A percentile compares a stretch with the other conserved stretches of the same genome.
These are phyloP conservation scores for Eimeria tenella DNA, from an alignment of 169 alveolate species.

Conservation along the genomic window DNA sequence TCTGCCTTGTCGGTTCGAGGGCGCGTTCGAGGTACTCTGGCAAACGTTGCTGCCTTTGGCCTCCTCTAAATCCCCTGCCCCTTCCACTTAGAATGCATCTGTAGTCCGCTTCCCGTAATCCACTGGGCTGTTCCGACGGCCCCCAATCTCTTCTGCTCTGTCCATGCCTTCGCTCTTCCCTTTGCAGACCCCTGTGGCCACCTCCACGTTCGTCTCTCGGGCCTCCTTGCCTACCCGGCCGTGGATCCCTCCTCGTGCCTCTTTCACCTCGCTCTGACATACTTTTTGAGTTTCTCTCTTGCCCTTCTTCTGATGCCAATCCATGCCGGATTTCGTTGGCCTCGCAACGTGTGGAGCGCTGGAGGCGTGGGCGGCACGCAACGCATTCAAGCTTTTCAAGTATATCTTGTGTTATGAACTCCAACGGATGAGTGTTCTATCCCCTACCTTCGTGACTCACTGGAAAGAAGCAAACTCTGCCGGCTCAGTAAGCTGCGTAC, in stretches of 20 bases:
- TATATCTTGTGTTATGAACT: too few species aligned
- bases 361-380: neutral
- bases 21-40: conserved; percentile 69
- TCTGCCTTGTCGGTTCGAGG: conserved; percentile 49
- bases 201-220: conserved; percentile 4
- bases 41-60: conserved; percentile 32
- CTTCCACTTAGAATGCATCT: conserved; percentile 41
- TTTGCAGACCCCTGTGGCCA: conserved; percentile 21
- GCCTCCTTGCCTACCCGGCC: neutral
- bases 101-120: neutral
- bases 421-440: too few species aligned
- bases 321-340: neutral
- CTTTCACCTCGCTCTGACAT: conserved; percentile 48
- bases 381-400: neutral
- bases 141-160: conserved; percentile 14
- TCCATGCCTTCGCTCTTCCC: conserved; percentile 53
- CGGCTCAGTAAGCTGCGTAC: too few species aligned
- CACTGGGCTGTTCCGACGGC: neutral
- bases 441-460: too few species aligned
- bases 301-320: neutral
- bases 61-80: conserved; percentile 58
- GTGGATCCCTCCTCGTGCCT: conserved; percentile 32
- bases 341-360: neutral
- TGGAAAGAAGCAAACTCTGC: too few species aligned
- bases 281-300: neutral